Evolutionary conservation across 2,329 filamentous ascomycete genomes (phyloP).

Genomic region (Scopulariopsis brevicaulis): DNA sequence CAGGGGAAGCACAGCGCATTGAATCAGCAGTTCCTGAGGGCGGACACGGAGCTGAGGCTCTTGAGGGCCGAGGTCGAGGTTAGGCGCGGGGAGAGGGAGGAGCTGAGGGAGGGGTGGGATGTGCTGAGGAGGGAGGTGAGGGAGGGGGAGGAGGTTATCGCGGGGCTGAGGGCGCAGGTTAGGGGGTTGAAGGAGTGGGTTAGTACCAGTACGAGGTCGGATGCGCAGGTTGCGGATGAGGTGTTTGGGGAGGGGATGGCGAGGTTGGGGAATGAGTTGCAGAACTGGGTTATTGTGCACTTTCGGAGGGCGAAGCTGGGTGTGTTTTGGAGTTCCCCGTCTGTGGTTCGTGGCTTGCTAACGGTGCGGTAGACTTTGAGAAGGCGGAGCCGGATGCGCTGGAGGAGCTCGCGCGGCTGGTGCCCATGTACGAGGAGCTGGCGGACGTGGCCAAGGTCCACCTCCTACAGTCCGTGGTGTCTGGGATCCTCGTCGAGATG

Average conservation of each 20-base stretch:
- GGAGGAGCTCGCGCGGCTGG: slow-evolving; percentile 31
- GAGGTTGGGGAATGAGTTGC: slow-evolving; percentile 52
- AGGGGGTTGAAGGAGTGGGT: slow-evolving; percentile 61
- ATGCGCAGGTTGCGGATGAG: slow-evolving; percentile 53
- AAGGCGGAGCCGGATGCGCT: slow-evolving; percentile 26
- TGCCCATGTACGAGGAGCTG: slow-evolving; percentile 47
- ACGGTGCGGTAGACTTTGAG: slow-evolving; percentile 25
- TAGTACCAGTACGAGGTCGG: slow-evolving; percentile 51
- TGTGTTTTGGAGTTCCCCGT: slow-evolving; percentile 10
- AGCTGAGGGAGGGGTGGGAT: slow-evolving; percentile 38
- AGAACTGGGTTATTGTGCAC: slow-evolving; percentile 64
- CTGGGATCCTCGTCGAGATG: slow-evolving; percentile 45
- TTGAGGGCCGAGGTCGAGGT: slow-evolving; percentile 36
- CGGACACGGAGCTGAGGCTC: slow-evolving; percentile 40
- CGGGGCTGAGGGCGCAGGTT: slow-evolving; percentile 45
- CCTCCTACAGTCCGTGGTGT: slow-evolving; percentile 51
- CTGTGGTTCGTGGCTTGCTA: background rate
- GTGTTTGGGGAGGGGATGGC: slow-evolving; percentile 52
- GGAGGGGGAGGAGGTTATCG: slow-evolving; percentile 44
- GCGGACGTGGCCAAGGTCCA: slow-evolving; percentile 44
- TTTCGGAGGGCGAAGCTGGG: slow-evolving; percentile 52
- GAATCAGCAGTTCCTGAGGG: slow-evolving; percentile 38
- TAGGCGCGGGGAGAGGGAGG: slow-evolving; percentile 31
- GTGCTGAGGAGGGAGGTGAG: slow-evolving; percentile 31
- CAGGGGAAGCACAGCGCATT: slow-evolving; percentile 41